phyloP scores from a whole-genome alignment of 352 stramenopile genomes.

The Phytophthora sojae region DNA sequence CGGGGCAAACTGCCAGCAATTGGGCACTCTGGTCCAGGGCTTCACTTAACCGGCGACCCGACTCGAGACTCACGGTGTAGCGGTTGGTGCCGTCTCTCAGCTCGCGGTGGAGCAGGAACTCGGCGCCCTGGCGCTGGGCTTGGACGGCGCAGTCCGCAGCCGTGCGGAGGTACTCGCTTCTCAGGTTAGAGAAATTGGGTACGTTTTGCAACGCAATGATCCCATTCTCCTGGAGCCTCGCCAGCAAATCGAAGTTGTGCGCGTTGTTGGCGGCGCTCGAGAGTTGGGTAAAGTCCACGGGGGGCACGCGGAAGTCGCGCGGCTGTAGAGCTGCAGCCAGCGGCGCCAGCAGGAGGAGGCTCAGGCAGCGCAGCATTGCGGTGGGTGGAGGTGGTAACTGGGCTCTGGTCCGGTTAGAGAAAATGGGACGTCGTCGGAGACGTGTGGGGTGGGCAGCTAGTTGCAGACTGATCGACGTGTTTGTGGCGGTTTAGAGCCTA shows the following conservation, averaged over 20 bases:
- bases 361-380: slow-evolving; percentile 32
- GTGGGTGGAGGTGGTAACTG: background rate
- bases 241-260: slow-evolving; percentile 50
- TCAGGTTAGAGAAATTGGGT: slow-evolving; percentile 56
- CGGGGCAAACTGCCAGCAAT: slow-evolving; percentile 57
- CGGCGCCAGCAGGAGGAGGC: slow-evolving; percentile 28
- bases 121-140: slow-evolving; percentile 52
- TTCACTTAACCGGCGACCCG: slow-evolving; percentile 49
- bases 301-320: slow-evolving; percentile 55
- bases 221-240: slow-evolving; percentile 67
- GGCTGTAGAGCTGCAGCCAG: slow-evolving; percentile 32
- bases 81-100: slow-evolving; percentile 77
- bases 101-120: slow-evolving; percentile 74
- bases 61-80: slow-evolving; percentile 79
- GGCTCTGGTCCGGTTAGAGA: background rate
- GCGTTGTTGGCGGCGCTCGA: slow-evolving; percentile 35
- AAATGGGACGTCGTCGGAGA: slow-evolving; percentile 25
- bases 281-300: slow-evolving; percentile 67
- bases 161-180: slow-evolving; percentile 61
- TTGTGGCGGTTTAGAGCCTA: slow-evolving; percentile 4
- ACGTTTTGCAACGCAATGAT: slow-evolving; percentile 85
- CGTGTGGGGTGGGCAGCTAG: slow-evolving; percentile 20
- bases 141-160: slow-evolving; percentile 66
- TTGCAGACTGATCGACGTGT: slow-evolving; percentile 26
- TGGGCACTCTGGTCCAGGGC: slow-evolving; percentile 41